Conservation (phyloP, 2,329 filamentous ascomycete genomes). For the Blastomyces parvus region DNA sequence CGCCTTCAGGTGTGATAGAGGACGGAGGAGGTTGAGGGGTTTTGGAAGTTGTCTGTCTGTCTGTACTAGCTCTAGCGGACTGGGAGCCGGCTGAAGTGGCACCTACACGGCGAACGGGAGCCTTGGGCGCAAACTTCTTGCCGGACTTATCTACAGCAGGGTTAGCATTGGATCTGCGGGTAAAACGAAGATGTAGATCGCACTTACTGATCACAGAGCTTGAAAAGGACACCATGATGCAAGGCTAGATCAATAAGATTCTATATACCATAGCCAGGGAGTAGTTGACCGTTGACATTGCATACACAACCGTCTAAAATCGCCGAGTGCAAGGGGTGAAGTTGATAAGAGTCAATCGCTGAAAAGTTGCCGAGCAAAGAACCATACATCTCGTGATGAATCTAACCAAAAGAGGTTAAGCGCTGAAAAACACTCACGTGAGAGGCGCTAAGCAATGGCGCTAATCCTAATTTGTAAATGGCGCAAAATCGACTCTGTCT, state of each 20-base stretch:
- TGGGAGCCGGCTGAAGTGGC: conserved; percentile 17
- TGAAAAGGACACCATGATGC: conserved; percentile 41
- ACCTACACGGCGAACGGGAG: conserved; percentile 47
- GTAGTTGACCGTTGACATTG: not conserved
- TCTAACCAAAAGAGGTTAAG: not conserved
- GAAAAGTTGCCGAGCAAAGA: not conserved
- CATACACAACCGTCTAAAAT: too few relatives aligned
- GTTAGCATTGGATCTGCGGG: conserved; percentile 10
- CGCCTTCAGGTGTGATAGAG: not conserved
- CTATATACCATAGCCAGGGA: not conserved
- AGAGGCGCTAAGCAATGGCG: conserved; percentile 22
- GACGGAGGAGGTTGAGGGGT: conserved; percentile 21
- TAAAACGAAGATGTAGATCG: conserved; percentile 4
- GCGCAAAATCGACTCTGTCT: not conserved
- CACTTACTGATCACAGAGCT: conserved; percentile 46
- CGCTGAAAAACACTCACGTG: conserved; percentile 27
- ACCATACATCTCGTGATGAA: not conserved
- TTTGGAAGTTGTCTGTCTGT: conserved; percentile 23
- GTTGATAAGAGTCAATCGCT: not conserved
- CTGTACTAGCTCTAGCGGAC: conserved; percentile 29
- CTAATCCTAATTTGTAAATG: conserved; percentile 25
- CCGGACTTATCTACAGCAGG: conserved; percentile 49
- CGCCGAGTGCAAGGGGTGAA: not conserved
- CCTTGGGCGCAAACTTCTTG: conserved; percentile 70
- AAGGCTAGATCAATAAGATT: not conserved